Percentiles rank a stretch among this genome's conserved stretches.
Evolutionary conservation across 2,329 filamentous ascomycete genomes (phyloP).

Genomic region (Sclerotinia subarctica): DNA sequence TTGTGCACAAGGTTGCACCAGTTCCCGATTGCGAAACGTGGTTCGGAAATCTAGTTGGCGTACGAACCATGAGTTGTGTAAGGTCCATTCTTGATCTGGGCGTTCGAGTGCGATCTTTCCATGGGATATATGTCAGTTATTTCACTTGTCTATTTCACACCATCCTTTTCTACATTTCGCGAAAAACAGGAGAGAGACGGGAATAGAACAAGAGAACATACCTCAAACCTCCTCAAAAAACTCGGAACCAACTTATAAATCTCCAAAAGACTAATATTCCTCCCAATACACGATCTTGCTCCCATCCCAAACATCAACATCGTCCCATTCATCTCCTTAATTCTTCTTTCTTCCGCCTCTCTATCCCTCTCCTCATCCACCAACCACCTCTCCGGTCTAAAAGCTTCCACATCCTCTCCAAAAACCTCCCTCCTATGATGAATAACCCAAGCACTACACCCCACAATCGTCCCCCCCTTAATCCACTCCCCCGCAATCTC

Average conservation of each 20-base stretch:
- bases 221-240: conserved; percentile 63
- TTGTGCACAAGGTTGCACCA: conserved; percentile 14
- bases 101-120: conserved; percentile 53
- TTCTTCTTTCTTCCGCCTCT: conserved; percentile 48
- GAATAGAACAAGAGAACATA: conserved; percentile 34
- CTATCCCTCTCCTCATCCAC: conserved; percentile 42
- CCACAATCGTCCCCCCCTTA: conserved; percentile 69
- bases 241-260: conserved; percentile 62
- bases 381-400: conserved; percentile 66
- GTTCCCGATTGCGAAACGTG: conserved; percentile 30
- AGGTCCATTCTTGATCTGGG: conserved; percentile 54
- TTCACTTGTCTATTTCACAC: not conserved
- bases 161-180: not conserved
- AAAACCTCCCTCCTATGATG: conserved; percentile 67
- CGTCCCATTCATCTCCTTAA: conserved; percentile 65
- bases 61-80: conserved; percentile 62
- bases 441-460: conserved; percentile 72
- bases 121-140: not conserved
- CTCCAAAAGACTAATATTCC: conserved; percentile 61
- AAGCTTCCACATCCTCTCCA: conserved; percentile 62
- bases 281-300: conserved; percentile 66
- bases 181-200: not conserved
- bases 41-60: conserved; percentile 55
- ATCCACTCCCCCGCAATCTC: conserved; percentile 62
- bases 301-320: conserved; percentile 75